phyloP scores from a whole-genome alignment of 83 land plant species.

The Picea abies region DNA sequence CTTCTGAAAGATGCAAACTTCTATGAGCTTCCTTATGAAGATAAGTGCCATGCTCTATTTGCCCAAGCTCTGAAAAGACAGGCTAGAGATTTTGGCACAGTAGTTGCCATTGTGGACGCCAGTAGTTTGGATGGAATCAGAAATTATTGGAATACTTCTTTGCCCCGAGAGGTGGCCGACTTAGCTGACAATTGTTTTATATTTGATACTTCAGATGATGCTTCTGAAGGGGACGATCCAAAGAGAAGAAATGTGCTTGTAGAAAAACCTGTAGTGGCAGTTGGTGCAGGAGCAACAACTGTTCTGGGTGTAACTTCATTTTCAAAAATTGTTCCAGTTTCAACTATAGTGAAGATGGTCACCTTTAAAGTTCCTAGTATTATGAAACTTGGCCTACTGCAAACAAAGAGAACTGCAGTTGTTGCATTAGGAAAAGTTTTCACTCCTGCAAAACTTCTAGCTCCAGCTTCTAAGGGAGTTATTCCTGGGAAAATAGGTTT shows the following conservation, averaged over 20 bases:
- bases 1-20: constrained; percentile 38
- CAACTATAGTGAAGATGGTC: constrained; percentile 60
- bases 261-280: constrained; percentile 67
- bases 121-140: constrained; percentile 66
- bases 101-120: constrained; percentile 88
- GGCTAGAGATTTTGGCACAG: constrained; percentile 39
- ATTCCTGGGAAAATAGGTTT: constrained; percentile 24
- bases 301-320: constrained; percentile 75
- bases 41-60: constrained; percentile 68
- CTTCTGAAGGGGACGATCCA: constrained; percentile 15
- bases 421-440: constrained; percentile 54
- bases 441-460: constrained; percentile 39
- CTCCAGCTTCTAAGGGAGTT: constrained; percentile 41
- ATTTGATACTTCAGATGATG: constrained; percentile 19
- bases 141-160: constrained; percentile 67
- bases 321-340: constrained; percentile 61
- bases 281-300: constrained; percentile 90
- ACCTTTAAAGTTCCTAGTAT: constrained; percentile 57
- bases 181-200: constrained; percentile 54
- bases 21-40: constrained; percentile 64
- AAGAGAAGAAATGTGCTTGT: constrained; percentile 21
- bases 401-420: constrained; percentile 55
- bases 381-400: constrained; percentile 57
- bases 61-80: constrained; percentile 70
- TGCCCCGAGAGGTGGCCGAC: constrained; percentile 53